Evolutionary conservation across 208 protist species (phyloP).

Genomic region (Trypanosomatidae sp.): DNA sequence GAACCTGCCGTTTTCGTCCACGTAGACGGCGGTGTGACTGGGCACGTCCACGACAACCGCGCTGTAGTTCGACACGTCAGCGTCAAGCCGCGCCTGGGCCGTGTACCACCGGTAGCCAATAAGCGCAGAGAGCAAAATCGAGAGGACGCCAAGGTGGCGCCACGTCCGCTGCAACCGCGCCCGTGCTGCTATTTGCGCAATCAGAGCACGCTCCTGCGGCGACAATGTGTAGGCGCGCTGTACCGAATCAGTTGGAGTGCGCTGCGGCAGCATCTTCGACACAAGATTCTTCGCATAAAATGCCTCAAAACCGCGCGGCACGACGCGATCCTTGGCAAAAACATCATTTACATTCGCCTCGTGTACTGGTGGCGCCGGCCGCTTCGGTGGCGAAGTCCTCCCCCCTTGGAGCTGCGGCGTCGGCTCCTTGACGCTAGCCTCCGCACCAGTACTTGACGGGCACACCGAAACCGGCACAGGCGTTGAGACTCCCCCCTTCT

Average conservation of each 20-base stretch:
- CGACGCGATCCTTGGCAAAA: conserved; percentile 22
- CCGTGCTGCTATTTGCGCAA: conserved; percentile 37
- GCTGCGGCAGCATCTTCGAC: conserved; percentile 40
- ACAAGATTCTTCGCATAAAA: conserved; percentile 59
- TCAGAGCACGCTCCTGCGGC: conserved; percentile 55
- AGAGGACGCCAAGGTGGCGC: conserved; percentile 32
- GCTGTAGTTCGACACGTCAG: conserved; percentile 50
- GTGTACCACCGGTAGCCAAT: conserved; percentile 38
- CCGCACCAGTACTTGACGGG: neutral
- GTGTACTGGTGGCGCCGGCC: neutral
- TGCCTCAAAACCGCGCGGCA: conserved; percentile 72
- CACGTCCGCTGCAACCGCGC: conserved; percentile 27
- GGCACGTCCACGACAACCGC: conserved; percentile 55
- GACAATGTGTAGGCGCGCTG: conserved; percentile 54
- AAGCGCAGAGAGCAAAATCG: conserved; percentile 31
- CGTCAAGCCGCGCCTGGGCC: conserved; percentile 33
- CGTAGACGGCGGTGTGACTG: conserved; percentile 45
- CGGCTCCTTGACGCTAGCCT: neutral
- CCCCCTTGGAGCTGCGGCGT: neutral
- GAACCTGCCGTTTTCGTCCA: conserved; percentile 53
- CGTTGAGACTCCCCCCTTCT: neutral
- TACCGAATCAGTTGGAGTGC: conserved; percentile 44
- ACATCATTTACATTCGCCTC: conserved; percentile 15
- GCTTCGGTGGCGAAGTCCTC: neutral
- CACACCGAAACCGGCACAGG: neutral